A percentile compares a stretch with the other conserved stretches of the same genome.
These are phyloP conservation scores for Oryza longistaminata DNA, from an alignment of 176 grass and related monocot genomes.

Conservation along the genomic window DNA sequence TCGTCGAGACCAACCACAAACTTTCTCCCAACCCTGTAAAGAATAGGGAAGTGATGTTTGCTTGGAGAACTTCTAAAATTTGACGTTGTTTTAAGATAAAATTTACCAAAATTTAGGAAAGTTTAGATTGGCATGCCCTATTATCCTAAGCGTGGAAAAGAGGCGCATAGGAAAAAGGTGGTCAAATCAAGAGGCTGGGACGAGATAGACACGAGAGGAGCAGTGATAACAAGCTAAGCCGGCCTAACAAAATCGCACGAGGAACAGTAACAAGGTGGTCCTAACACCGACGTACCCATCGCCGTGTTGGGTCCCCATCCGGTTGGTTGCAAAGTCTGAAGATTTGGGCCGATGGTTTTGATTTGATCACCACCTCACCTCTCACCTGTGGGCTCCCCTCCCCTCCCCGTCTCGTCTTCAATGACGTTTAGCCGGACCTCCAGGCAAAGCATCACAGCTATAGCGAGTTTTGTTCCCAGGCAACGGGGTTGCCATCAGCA, in stretches of 20 bases:
- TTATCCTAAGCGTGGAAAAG: background rate
- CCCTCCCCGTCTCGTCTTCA: background rate
- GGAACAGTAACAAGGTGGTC: slow-evolving; percentile 34
- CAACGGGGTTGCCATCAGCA: slow-evolving; percentile 32
- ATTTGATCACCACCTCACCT: too few species aligned
- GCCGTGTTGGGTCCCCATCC: slow-evolving; percentile 32
- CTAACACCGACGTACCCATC: slow-evolving; percentile 20
- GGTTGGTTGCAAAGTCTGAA: slow-evolving; percentile 44
- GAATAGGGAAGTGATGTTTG: too few species aligned
- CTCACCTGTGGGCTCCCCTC: background rate
- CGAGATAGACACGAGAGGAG: background rate
- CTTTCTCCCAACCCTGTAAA: too few species aligned
- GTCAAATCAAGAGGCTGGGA: background rate
- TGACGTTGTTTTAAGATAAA: too few species aligned
- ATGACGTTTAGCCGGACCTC: slow-evolving; percentile 16
- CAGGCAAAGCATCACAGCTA: slow-evolving; percentile 37
- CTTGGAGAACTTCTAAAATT: too few species aligned
- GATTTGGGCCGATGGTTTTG: slow-evolving; percentile 5
- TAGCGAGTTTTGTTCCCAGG: slow-evolving; percentile 13
- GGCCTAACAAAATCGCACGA: background rate
- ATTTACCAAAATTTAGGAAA: too few species aligned
- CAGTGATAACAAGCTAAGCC: slow-evolving; percentile 1
- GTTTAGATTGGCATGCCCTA: too few species aligned
- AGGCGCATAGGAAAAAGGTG: background rate
- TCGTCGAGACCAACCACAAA: too few species aligned